A percentile compares a stretch with the other conserved stretches of the same genome.
Conservation (phyloP, 768 basidiomycete genomes). For the Phylloporus rhodoxanthus region DNA sequence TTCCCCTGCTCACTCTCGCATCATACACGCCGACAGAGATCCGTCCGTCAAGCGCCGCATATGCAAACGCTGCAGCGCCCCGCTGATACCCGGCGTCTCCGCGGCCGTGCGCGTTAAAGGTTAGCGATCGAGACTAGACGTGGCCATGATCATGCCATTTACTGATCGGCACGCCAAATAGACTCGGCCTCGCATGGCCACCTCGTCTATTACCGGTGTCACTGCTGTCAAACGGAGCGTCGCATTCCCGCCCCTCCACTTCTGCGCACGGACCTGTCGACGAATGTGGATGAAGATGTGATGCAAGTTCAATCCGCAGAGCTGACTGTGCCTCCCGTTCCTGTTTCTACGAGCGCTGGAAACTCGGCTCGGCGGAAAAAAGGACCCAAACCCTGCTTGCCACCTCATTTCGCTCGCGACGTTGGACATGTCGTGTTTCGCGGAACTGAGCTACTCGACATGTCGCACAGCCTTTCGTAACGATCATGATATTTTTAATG, state of each 20-base stretch:
- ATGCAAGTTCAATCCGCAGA: not conserved
- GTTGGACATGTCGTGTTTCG: conserved; percentile 63
- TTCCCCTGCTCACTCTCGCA: not conserved
- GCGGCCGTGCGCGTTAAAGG: conserved; percentile 61
- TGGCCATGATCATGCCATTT: not conserved
- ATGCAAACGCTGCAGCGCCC: conserved; percentile 61
- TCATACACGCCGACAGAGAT: conserved; percentile 44
- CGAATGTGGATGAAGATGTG: not conserved
- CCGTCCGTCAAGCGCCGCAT: conserved; percentile 77
- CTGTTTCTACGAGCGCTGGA: not conserved
- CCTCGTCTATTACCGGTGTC: conserved; percentile 53
- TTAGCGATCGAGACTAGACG: conserved; percentile 26
- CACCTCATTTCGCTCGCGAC: conserved; percentile 58
- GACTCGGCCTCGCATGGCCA: conserved; percentile 48
- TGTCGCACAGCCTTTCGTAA: not conserved
- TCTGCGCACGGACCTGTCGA: conserved; percentile 5
- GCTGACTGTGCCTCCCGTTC: not conserved
- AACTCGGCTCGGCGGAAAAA: conserved; percentile 11
- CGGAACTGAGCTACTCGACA: conserved; percentile 47
- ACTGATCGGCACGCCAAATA: conserved; percentile 23
- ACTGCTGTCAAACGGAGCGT: conserved; percentile 49
- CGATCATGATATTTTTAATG: not conserved
- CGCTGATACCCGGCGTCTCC: conserved; percentile 65
- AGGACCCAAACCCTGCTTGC: conserved; percentile 33
- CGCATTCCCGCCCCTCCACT: conserved; percentile 63